Evolutionary conservation across 495 filamentous ascomycete genomes (phyloP).

Genomic region (Pyrenopolyporus hunteri): DNA sequence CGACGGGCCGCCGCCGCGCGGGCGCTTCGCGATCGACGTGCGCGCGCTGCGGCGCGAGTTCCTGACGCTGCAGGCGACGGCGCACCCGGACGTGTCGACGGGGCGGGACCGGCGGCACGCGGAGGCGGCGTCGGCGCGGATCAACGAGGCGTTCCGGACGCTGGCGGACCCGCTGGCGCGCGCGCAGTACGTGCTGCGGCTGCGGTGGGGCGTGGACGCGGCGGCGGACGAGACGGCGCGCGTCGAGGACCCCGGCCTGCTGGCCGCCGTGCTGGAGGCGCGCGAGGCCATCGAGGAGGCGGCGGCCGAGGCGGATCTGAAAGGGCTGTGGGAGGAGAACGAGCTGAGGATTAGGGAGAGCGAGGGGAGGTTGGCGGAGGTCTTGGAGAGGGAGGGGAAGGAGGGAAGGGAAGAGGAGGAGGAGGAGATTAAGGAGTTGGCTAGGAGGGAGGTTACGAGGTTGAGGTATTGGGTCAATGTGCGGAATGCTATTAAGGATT

Average conservation of each 20-base stretch:
- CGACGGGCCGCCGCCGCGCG: conserved; percentile 75
- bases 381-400: conserved; percentile 72
- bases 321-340: conserved; percentile 67
- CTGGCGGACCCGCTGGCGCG: conserved; percentile 75
- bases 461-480: conserved; percentile 94
- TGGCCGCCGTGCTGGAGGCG: conserved; percentile 88
- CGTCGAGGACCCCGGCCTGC: conserved; percentile 71
- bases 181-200: conserved; percentile 80
- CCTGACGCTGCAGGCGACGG: conserved; percentile 75
- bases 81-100: conserved; percentile 74
- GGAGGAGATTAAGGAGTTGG: conserved; percentile 67
- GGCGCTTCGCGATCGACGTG: conserved; percentile 75
- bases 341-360: conserved; percentile 66
- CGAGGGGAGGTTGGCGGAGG: conserved; percentile 62
- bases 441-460: conserved; percentile 71
- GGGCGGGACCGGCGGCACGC: conserved; percentile 55
- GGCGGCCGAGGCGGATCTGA: conserved; percentile 66
- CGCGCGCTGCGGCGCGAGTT: conserved; percentile 79
- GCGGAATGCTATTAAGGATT: conserved; percentile 75
- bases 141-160: conserved; percentile 90
- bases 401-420: too few relatives aligned
- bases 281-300: conserved; percentile 85
- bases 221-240: conserved; percentile 75
- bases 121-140: conserved; percentile 73
- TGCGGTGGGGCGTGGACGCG: conserved; percentile 72